A percentile compares a stretch with the other conserved stretches of the same genome.
Conservation (phyloP, 2,329 filamentous ascomycete species). For the Diaporthe destruens region DNA sequence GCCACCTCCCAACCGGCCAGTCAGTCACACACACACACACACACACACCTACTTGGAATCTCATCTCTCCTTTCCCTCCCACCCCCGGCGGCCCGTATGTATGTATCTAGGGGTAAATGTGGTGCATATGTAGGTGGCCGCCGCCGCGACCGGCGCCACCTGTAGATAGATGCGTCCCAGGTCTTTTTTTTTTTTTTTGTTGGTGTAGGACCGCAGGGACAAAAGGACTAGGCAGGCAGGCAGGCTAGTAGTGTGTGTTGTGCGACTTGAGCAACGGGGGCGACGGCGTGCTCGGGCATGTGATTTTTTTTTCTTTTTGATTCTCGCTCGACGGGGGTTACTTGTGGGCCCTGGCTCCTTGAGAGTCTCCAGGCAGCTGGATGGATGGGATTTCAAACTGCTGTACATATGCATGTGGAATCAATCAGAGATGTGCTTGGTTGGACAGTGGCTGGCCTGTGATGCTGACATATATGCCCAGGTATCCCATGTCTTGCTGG, state of each 20-base stretch:
- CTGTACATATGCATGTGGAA: not conserved
- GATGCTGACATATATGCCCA: not conserved
- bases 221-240: not conserved
- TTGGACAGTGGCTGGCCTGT: not conserved
- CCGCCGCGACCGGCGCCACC: not conserved
- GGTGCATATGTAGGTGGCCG: not conserved
- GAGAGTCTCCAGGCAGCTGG: not conserved
- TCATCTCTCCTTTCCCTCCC: not conserved
- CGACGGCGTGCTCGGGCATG: not conserved
- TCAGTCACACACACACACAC: not conserved
- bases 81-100: no score
- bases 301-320: not conserved
- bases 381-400: not conserved
- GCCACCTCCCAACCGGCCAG: not conserved
- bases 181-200: no score
- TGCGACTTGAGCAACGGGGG: not conserved
- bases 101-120: slow-evolving; percentile 18
- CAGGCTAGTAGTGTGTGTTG: not conserved
- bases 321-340: no score
- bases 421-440: not conserved
- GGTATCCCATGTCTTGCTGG: not conserved
- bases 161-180: not conserved
- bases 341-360: not conserved
- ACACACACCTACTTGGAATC: slow-evolving; percentile 3
- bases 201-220: slow-evolving; percentile 13